A percentile compares a stretch with the other conserved stretches of the same genome.
These are phyloP conservation scores for Mentha longifolia DNA, from an alignment of 257 asterid species.

Conservation along the genomic window DNA sequence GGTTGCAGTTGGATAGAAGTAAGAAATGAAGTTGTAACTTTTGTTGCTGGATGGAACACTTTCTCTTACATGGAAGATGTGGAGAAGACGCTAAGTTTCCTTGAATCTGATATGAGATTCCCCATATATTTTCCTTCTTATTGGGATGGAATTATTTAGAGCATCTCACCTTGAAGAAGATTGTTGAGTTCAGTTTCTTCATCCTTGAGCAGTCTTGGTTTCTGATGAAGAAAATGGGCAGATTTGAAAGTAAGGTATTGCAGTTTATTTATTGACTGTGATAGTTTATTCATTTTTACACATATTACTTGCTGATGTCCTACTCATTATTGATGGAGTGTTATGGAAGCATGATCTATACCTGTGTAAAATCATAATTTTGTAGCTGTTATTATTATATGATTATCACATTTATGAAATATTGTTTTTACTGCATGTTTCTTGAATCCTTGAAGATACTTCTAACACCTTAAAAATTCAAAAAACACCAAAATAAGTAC, in stretches of 20 bases:
- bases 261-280: not conserved
- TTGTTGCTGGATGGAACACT: conserved; percentile 57
- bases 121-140: conserved; percentile 34
- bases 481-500: no score
- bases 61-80: conserved; percentile 40
- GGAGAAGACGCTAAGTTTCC: conserved; percentile 37
- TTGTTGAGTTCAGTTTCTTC: not conserved
- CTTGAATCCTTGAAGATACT: no score
- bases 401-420: no score
- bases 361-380: no score
- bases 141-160: conserved; percentile 35
- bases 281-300: not conserved
- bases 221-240: conserved; percentile 15
- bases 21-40: conserved; percentile 46
- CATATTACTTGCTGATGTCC: not conserved
- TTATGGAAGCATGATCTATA: not conserved
- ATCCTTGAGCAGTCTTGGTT: not conserved
- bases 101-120: conserved; percentile 56
- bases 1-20: conserved; percentile 82
- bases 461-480: no score
- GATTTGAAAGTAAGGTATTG: not conserved
- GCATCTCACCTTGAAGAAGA: not conserved
- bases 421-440: no score
- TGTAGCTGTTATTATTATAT: no score
- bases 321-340: not conserved